These are phyloP conservation scores for Brassica hybrid DNA, from an alignment of 441 rosid species.

Conservation along the genomic window DNA sequence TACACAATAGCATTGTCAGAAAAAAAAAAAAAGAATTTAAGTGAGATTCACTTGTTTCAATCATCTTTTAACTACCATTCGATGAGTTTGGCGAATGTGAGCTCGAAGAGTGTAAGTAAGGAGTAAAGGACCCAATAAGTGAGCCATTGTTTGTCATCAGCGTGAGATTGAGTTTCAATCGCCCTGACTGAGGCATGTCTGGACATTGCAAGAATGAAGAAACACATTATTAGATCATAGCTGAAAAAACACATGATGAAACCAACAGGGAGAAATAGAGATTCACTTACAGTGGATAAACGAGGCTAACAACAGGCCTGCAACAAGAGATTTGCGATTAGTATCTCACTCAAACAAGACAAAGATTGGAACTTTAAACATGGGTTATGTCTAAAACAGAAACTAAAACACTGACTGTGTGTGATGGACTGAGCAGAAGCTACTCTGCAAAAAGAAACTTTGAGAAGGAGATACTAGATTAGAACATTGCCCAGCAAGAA, in stretches of 20 bases:
- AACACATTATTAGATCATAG: background rate
- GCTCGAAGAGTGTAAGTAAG: slow-evolving; percentile 81
- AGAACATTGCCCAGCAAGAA: slow-evolving; percentile 77
- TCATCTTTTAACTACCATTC: slow-evolving; percentile 63
- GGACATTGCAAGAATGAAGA: slow-evolving; percentile 21
- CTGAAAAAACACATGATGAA: background rate
- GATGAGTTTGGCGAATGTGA: slow-evolving; percentile 77
- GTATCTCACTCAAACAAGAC: background rate
- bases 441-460: background rate
- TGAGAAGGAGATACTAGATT: background rate
- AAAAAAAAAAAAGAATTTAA: background rate
- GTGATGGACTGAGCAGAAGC: too few species aligned
- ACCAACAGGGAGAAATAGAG: background rate
- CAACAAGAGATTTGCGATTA: background rate
- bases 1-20: background rate
- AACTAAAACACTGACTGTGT: too few species aligned
- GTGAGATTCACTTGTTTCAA: background rate
- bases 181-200: slow-evolving; percentile 89
- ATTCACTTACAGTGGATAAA: slow-evolving; percentile 88
- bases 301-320: slow-evolving; percentile 91
- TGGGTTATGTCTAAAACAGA: background rate
- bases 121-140: slow-evolving; percentile 97
- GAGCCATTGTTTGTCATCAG: slow-evolving; percentile 94
- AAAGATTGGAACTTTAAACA: background rate
- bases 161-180: slow-evolving; percentile 80